These are phyloP conservation scores for Microsporum ferrugineum DNA, from an alignment of 2,329 filamentous ascomycete genomes.

Conservation along the genomic window DNA sequence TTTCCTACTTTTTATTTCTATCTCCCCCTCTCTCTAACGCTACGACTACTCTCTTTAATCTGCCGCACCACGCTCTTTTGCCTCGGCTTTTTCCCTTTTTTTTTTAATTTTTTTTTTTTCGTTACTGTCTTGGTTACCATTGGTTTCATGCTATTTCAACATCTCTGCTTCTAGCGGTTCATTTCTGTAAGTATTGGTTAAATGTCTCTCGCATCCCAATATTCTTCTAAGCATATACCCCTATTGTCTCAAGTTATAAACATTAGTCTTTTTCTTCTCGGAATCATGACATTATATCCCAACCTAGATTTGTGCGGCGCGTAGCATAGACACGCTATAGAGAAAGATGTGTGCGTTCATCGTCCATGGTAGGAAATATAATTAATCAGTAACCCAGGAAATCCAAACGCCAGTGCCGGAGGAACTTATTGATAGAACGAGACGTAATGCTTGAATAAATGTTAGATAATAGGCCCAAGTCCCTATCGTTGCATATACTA, in stretches of 20 bases:
- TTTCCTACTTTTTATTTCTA: background rate
- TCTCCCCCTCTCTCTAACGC: background rate
- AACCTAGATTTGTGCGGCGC: background rate
- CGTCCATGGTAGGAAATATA: background rate
- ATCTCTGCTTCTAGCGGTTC: background rate
- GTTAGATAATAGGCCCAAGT: background rate
- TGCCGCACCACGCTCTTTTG: background rate
- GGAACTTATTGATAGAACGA: background rate
- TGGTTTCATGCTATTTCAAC: background rate
- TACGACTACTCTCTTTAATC: conserved; percentile 1
- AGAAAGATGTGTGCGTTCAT: background rate
- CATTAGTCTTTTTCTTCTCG: background rate
- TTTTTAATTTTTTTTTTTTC: background rate
- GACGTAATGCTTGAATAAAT: background rate
- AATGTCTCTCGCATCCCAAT: background rate
- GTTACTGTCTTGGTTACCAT: background rate
- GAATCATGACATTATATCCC: background rate
- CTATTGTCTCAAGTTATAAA: background rate
- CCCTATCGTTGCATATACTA: background rate
- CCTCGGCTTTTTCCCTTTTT: background rate
- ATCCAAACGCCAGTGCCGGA: background rate
- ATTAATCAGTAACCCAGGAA: background rate
- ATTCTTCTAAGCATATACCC: conserved; percentile 2
- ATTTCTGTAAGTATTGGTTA: background rate
- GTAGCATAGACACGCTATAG: background rate